phyloP scores from a whole-genome alignment of 2,329 filamentous ascomycete genomes.

The Claviceps arundinis region DNA sequence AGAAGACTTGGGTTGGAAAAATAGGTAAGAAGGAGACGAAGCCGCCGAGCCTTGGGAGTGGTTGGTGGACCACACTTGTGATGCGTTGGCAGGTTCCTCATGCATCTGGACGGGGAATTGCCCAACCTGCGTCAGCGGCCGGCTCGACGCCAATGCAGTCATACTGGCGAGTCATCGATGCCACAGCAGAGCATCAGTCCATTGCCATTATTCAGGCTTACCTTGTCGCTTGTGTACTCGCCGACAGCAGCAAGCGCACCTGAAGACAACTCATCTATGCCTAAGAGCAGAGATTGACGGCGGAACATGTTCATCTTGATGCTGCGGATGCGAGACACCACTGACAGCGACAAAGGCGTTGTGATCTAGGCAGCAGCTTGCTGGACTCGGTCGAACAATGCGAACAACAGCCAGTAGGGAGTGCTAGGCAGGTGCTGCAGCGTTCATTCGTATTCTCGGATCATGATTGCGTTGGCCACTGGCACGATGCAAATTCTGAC shows the following conservation, averaged over 20 bases:
- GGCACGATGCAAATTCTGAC: constrained; percentile 3
- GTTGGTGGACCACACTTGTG: constrained; percentile 21
- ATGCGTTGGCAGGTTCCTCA: constrained; percentile 27
- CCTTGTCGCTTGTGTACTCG: not conserved
- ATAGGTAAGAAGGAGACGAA: constrained; percentile 1
- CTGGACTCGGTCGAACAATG: not conserved
- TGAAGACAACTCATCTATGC: not conserved
- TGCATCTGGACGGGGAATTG: constrained; percentile 42
- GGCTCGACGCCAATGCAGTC: constrained; percentile 8
- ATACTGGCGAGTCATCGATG: constrained; percentile 6
- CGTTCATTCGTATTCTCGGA: not conserved
- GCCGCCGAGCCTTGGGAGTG: constrained; percentile 10
- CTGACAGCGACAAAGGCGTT: not conserved
- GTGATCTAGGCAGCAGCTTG: not conserved
- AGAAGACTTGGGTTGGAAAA: not conserved
- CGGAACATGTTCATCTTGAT: not conserved
- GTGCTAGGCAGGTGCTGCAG: not conserved
- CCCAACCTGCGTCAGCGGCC: constrained; percentile 8
- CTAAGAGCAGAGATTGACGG: not conserved
- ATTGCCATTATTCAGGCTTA: not conserved
- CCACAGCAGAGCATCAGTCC: not conserved
- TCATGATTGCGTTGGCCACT: constrained; percentile 6
- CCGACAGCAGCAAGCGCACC: not conserved
- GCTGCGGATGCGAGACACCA: not conserved
- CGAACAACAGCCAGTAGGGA: not conserved